These are phyloP conservation scores for Scalesia atractyloides DNA, from an alignment of 129 eudicot genomes.

Conservation along the genomic window DNA sequence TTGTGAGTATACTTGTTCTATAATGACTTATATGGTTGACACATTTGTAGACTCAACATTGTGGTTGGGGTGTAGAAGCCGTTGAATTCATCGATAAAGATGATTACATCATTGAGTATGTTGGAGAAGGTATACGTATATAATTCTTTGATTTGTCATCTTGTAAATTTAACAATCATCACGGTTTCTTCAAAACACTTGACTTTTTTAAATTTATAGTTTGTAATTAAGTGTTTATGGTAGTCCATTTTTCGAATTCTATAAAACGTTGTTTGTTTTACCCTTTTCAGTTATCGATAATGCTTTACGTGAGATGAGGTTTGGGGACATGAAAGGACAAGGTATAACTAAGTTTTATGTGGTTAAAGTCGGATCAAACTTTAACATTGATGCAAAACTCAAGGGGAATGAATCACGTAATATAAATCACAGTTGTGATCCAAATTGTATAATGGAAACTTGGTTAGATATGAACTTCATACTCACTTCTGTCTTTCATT, in stretches of 20 bases:
- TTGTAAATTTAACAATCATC: too few relatives aligned
- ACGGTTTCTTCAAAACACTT: too few relatives aligned
- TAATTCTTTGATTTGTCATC: background rate
- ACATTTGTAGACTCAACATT: background rate
- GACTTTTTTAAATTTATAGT: background rate
- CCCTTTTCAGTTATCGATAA: slow-evolving; percentile 57
- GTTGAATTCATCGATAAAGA: slow-evolving; percentile 65
- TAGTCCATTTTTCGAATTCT: background rate
- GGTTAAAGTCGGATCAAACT: slow-evolving; percentile 53
- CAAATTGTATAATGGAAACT: slow-evolving; percentile 73
- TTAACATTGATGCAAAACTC: slow-evolving; percentile 76
- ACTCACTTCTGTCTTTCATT: background rate
- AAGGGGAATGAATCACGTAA: slow-evolving; percentile 77
- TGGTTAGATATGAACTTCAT: slow-evolving; percentile 49
- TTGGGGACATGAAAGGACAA: slow-evolving; percentile 65
- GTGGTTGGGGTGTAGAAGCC: slow-evolving; percentile 93
- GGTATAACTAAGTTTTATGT: background rate
- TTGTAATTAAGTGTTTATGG: background rate
- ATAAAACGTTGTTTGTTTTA: background rate
- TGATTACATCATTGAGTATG: slow-evolving; percentile 75
- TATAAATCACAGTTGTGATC: slow-evolving; percentile 81
- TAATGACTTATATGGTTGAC: too few relatives aligned
- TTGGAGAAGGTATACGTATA: slow-evolving; percentile 68
- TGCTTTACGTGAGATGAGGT: slow-evolving; percentile 56
- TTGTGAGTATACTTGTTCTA: too few relatives aligned